Evolutionary conservation across 305 asterid species (phyloP), one percentile per base, ranked within the genome.

Genomic region (Caryopteris hybrid): DNA sequence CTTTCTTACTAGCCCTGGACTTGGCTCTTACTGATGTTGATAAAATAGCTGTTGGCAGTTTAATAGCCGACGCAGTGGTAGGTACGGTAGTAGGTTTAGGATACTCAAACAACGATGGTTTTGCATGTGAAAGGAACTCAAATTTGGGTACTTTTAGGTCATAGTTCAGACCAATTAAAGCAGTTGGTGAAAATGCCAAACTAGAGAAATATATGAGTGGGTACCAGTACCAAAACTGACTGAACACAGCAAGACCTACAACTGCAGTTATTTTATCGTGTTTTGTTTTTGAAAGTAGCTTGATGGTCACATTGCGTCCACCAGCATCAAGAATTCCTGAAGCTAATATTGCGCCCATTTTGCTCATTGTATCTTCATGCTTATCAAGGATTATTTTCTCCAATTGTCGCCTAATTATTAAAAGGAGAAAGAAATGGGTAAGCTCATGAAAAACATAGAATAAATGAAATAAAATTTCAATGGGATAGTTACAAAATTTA

Each of bases 181-280:
- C 99, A 47, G 98, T 91, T 11, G 99, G 98, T 4, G 99, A 94
- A 85, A 94, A 94, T 5, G 99, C 79, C 79, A 94, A 76, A 75
- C 99, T 94, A 51, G 84, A 72, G 75, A 94, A 91, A 70, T 94
- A 94, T 75, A 86, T 94, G 60, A 94, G 99, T 1, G 99, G 99
- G 74, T 94, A 94, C 99, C 99, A 94, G 70, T 95, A 92, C 99
- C 99, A 95, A 85, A 95, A 95, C 74, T 95, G 98, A 69, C 92
- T 95, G 83, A 95, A 95, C 68, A 95, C 97, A 8, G 97, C 99
- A 43, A 95, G 92, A 59, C 99, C 99, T 64, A 95, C 87, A 29
- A 95, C 87, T 21, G 99, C 98, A 23, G 96, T 90, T 43, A 95
- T 76, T 76, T 90, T 89, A 71, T 95, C 97, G 46, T 95, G 98